phyloP scores from a whole-genome alignment of 1,284 basidiomycete genomes.

The Tilletia walkeri region DNA sequence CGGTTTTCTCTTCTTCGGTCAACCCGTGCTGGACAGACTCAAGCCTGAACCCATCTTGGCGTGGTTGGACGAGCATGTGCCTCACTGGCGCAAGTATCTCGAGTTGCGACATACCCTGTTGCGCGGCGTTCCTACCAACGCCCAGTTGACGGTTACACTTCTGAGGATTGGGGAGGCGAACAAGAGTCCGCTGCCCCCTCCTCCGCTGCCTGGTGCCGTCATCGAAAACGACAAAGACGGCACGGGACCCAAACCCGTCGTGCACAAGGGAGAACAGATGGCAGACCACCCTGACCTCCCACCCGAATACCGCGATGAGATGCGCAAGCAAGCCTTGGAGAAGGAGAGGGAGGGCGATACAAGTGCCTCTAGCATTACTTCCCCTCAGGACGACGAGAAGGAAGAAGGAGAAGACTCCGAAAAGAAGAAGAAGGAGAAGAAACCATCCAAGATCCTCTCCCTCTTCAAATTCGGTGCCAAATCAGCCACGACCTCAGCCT shows the following conservation, averaged over 20 bases:
- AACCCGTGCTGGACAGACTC: slow-evolving; percentile 59
- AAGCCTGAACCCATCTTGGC: slow-evolving; percentile 42
- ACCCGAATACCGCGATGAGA: slow-evolving; percentile 42
- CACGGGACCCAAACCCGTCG: slow-evolving; percentile 29
- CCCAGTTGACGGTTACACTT: slow-evolving; percentile 63
- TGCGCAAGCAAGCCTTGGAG: slow-evolving; percentile 34
- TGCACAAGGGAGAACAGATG: slow-evolving; percentile 30
- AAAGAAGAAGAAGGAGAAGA: slow-evolving; percentile 35
- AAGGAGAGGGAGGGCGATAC: slow-evolving; percentile 30
- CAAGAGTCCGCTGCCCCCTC: slow-evolving; percentile 60
- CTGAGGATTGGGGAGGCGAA: slow-evolving; percentile 61
- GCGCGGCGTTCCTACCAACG: slow-evolving; percentile 63
- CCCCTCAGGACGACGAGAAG: too few species aligned
- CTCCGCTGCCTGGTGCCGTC: slow-evolving; percentile 52
- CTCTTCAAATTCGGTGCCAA: slow-evolving; percentile 48
- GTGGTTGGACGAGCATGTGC: slow-evolving; percentile 59
- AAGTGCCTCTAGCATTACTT: neutral
- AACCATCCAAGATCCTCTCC: slow-evolving; percentile 37
- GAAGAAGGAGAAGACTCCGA: too few species aligned
- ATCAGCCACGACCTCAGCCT: slow-evolving; percentile 42
- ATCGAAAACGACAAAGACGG: neutral
- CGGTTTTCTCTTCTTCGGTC: slow-evolving; percentile 62
- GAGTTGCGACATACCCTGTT: slow-evolving; percentile 58
- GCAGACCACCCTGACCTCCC: slow-evolving; percentile 37
- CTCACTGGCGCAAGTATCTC: slow-evolving; percentile 60